Percentiles rank a stretch among this genome's conserved stretches.
These are phyloP conservation scores for Aspergillus hancockii DNA, from an alignment of 495 filamentous ascomycete genomes.

Conservation along the genomic window DNA sequence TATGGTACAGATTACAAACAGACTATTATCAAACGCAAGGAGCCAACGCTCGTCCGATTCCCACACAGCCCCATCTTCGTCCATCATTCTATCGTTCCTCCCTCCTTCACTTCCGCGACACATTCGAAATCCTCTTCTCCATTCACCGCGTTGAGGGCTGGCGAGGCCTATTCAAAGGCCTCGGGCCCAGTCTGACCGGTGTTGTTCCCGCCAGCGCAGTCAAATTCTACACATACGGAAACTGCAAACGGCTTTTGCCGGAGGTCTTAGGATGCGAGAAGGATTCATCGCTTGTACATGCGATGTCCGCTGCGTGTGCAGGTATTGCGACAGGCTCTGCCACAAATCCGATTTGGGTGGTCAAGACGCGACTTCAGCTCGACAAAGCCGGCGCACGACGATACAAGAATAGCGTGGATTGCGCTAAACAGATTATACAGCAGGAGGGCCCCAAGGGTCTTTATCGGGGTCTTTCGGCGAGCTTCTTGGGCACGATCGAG, in stretches of 20 bases:
- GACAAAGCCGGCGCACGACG: conserved; percentile 70
- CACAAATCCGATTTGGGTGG: conserved; percentile 91
- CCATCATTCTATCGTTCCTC: conserved; percentile 32
- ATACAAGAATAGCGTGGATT: conserved; percentile 84
- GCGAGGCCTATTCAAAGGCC: conserved; percentile 83
- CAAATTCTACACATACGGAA: conserved; percentile 88
- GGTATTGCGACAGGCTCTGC: conserved; percentile 81
- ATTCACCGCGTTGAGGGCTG: conserved; percentile 79
- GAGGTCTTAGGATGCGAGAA: conserved; percentile 46
- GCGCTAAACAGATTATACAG: conserved; percentile 71
- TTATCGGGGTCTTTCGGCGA: conserved; percentile 84
- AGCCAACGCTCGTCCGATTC: conserved; percentile 35
- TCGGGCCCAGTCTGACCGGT: conserved; percentile 83
- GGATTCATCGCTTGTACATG: conserved; percentile 71
- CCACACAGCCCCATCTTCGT: conserved; percentile 45
- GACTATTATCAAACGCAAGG: conserved; percentile 71
- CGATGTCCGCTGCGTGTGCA: conserved; percentile 69
- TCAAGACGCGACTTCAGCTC: conserved; percentile 87
- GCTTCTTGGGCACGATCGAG: conserved; percentile 83
- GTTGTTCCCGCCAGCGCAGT: conserved; percentile 85
- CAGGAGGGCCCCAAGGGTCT: conserved; percentile 76
- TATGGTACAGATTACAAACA: conserved; percentile 61
- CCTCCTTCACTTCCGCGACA: conserved; percentile 70
- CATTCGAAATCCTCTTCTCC: conserved; percentile 74
- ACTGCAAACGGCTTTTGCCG: conserved; percentile 76